phyloP scores from a whole-genome alignment of 106 monocot species.

The Narthecium ossifragum region DNA sequence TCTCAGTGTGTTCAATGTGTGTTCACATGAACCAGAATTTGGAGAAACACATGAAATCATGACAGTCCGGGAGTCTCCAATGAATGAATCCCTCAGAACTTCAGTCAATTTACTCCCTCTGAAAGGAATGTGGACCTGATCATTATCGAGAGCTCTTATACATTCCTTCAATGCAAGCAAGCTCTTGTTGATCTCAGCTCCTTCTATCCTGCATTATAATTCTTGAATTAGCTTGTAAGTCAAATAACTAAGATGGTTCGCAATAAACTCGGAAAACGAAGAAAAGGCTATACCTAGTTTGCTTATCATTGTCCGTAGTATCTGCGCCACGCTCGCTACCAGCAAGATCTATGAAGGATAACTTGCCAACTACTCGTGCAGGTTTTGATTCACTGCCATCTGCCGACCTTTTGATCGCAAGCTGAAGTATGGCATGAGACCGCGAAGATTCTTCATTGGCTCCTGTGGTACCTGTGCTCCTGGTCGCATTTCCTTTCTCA shows the following conservation, averaged over 20 bases:
- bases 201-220: slow-evolving; percentile 75
- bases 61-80: slow-evolving; percentile 90
- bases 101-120: slow-evolving; percentile 97
- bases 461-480: slow-evolving; percentile 95
- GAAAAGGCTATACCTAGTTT: slow-evolving; percentile 54
- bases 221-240: slow-evolving; percentile 1
- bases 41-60: slow-evolving; percentile 99
- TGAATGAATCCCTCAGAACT: slow-evolving; percentile 87
- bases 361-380: slow-evolving; percentile 65
- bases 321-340: slow-evolving; percentile 98
- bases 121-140: slow-evolving; percentile 95
- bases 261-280: not conserved
- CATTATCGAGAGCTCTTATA: slow-evolving; percentile 96
- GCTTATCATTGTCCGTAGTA: slow-evolving; percentile 98
- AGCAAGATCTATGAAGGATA: slow-evolving; percentile 96
- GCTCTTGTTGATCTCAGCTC: slow-evolving; percentile 99
- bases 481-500: slow-evolving; percentile 89
- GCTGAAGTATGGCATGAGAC: slow-evolving; percentile 98
- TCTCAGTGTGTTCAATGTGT: slow-evolving; percentile 91
- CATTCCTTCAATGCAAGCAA: slow-evolving; percentile 95
- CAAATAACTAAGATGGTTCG: too few species aligned
- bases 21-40: slow-evolving; percentile 95
- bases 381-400: slow-evolving; percentile 79
- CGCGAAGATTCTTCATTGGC: slow-evolving; percentile 99
- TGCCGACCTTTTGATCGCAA: slow-evolving; percentile 74